Evolutionary conservation across 1,284 basidiomycete genomes (phyloP).

Genomic region (Cutaneotrichosporon dermatis): DNA sequence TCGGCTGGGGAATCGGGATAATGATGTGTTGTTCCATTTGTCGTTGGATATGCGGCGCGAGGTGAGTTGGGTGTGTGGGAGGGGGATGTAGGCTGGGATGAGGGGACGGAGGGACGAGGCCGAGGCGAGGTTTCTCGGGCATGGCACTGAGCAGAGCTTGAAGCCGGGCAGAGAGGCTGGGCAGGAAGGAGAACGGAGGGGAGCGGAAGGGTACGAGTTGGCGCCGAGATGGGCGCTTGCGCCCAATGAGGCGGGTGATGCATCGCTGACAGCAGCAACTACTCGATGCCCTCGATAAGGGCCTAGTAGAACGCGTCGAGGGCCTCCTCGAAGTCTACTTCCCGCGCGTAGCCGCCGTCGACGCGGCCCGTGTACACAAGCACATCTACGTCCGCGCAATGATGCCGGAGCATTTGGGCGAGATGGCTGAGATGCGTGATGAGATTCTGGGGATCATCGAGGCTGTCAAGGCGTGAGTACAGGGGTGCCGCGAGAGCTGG

Average conservation of each 20-base stretch:
- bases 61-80: neutral
- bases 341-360: neutral
- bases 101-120: no score
- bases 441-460: neutral
- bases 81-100: no score
- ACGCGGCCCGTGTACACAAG: neutral
- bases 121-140: no score
- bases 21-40: neutral
- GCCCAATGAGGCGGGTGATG: neutral
- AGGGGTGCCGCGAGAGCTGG: no score
- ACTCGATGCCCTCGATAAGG: neutral
- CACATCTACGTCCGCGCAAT: neutral
- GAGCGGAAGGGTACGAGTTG: no score
- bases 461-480: neutral
- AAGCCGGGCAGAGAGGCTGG: no score
- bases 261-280: neutral
- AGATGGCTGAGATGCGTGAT: neutral
- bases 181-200: no score
- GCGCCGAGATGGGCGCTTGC: no score
- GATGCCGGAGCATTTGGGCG: neutral
- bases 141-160: no score
- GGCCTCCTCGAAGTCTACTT: neutral
- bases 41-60: conserved; percentile 3
- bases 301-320: neutral
- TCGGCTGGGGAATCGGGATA: neutral